Evolutionary conservation across 176 grass and related monocot genomes (phyloP).

Genomic region (Poa pratensis): DNA sequence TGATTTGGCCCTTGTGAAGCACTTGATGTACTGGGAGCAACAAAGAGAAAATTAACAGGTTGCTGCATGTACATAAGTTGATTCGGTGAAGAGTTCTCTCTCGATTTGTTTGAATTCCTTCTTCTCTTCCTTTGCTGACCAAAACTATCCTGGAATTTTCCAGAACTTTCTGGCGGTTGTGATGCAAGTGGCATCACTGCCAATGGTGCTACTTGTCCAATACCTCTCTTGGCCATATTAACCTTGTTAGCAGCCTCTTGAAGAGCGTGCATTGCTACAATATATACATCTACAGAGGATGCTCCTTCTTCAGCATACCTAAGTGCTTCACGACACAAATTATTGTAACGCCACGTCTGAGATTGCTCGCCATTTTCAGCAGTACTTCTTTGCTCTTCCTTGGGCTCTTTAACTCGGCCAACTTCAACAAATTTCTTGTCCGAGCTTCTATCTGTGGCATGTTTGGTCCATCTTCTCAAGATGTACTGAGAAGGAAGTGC

Average conservation of each 20-base stretch:
- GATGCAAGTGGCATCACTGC: constrained; percentile 64
- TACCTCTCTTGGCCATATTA: constrained; percentile 61
- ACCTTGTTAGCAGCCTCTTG: constrained; percentile 70
- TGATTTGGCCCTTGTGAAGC: constrained; percentile 50
- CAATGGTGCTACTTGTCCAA: constrained; percentile 53
- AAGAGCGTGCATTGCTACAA: constrained; percentile 66
- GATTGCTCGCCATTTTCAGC: constrained; percentile 53
- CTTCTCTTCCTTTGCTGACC: constrained; percentile 52
- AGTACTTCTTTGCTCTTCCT: constrained; percentile 50
- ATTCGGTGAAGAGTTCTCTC: constrained; percentile 35
- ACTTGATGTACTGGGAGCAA: constrained; percentile 52
- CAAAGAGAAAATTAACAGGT: constrained; percentile 50
- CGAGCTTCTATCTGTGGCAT: constrained; percentile 49
- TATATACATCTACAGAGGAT: constrained; percentile 60
- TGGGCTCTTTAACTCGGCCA: constrained; percentile 41
- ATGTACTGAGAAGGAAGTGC: constrained; percentile 56
- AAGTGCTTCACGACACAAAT: constrained; percentile 58
- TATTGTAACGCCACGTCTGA: constrained; percentile 62
- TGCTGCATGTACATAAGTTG: constrained; percentile 58
- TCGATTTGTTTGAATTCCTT: constrained; percentile 54
- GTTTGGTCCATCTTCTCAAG: constrained; percentile 61
- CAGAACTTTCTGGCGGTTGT: constrained; percentile 46
- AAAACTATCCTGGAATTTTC: constrained; percentile 42
- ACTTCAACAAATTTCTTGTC: constrained; percentile 43
- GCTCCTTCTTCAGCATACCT: constrained; percentile 68